These are phyloP conservation scores for Trichophyton verrucosum DNA, from an alignment of 2,329 filamentous ascomycete genomes.

Conservation along the genomic window DNA sequence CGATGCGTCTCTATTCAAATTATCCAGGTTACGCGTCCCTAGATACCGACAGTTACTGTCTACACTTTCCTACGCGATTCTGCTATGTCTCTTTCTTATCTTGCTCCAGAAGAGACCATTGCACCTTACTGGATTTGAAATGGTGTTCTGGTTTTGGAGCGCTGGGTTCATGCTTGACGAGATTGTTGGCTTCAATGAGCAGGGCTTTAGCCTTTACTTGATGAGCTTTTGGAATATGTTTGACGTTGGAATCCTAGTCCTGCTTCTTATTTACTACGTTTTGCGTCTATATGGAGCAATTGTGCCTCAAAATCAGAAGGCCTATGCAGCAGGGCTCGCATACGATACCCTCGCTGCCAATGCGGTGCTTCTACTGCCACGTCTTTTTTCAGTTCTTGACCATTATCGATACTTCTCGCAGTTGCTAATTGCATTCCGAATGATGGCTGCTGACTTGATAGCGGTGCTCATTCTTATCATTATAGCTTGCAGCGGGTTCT, in stretches of 20 bases:
- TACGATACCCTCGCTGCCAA: slow-evolving; percentile 92
- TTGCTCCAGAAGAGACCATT: slow-evolving; percentile 65
- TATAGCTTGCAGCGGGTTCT: slow-evolving; percentile 86
- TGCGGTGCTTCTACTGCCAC: slow-evolving; percentile 76
- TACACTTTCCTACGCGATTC: slow-evolving; percentile 70
- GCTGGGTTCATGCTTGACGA: slow-evolving; percentile 95
- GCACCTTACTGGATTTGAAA: slow-evolving; percentile 69
- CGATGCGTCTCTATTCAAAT: slow-evolving; percentile 80
- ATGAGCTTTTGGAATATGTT: slow-evolving; percentile 98
- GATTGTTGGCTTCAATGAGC: slow-evolving; percentile 89
- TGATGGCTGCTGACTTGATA: slow-evolving; percentile 83
- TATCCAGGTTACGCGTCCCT: slow-evolving; percentile 79
- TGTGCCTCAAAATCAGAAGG: slow-evolving; percentile 55
- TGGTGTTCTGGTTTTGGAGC: slow-evolving; percentile 96
- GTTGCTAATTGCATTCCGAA: slow-evolving; percentile 79
- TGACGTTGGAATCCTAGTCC: slow-evolving; percentile 74
- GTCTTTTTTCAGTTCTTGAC: slow-evolving; percentile 84
- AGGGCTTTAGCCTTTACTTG: slow-evolving; percentile 90
- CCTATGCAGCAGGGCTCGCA: slow-evolving; percentile 66
- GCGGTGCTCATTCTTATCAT: slow-evolving; percentile 75
- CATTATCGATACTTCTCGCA: slow-evolving; percentile 96
- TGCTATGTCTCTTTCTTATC: slow-evolving; percentile 74
- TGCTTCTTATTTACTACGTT: slow-evolving; percentile 81
- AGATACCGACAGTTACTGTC: slow-evolving; percentile 85
- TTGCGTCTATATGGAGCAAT: slow-evolving; percentile 81